These are phyloP conservation scores for Trichoderma citrinoviride DNA, from an alignment of 2,329 filamentous ascomycete genomes.

Conservation along the genomic window DNA sequence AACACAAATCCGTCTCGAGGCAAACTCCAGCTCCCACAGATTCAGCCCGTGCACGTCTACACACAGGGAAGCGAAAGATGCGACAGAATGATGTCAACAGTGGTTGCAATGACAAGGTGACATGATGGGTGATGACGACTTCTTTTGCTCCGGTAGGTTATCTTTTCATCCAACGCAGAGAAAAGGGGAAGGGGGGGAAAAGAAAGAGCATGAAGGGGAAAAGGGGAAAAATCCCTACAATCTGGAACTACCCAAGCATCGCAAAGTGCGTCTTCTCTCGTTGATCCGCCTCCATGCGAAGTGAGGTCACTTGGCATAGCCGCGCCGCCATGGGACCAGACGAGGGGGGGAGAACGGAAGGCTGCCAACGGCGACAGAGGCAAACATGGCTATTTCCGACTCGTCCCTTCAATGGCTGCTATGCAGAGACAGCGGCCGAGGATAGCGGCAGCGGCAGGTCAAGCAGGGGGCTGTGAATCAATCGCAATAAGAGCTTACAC, in stretches of 20 bases:
- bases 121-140: neutral
- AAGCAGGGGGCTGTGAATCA: constrained; percentile 3
- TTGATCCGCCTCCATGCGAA: neutral
- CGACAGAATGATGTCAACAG: neutral
- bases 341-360: neutral
- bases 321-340: neutral
- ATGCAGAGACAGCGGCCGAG: constrained; percentile 5
- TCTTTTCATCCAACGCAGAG: neutral
- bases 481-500: constrained; percentile 8
- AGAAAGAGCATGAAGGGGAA: neutral
- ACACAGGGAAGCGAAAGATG: neutral
- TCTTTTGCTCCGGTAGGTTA: too few species aligned
- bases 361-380: neutral
- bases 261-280: neutral
- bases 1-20: neutral
- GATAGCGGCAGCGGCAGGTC: neutral
- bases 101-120: neutral
- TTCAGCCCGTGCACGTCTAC: constrained; percentile 8
- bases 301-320: constrained; percentile 9
- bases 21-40: neutral
- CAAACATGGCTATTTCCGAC: neutral
- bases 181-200: neutral
- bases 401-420: neutral
- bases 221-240: neutral
- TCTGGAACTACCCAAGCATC: neutral